These are phyloP conservation scores for Alternaria alternata DNA, from an alignment of 2,329 filamentous ascomycete species.

Conservation along the genomic window DNA sequence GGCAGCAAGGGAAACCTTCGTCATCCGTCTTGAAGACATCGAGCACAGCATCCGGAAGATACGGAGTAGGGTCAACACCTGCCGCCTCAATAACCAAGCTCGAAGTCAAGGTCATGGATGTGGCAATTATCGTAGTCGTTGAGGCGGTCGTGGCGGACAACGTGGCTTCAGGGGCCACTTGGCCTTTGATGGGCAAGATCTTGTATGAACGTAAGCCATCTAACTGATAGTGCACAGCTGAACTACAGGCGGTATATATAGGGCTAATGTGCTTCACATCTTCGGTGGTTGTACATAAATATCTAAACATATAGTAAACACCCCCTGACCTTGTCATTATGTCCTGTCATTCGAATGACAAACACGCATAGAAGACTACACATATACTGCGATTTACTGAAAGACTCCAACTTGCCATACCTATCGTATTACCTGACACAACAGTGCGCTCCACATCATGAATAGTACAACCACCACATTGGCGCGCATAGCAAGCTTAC, in stretches of 20 bases:
- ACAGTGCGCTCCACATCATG: not conserved
- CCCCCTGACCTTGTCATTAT: not conserved
- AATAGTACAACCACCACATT: not conserved
- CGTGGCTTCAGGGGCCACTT: not conserved
- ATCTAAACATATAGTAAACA: not conserved
- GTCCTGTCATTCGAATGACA: not conserved
- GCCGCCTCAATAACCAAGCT: not conserved
- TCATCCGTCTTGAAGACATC: slow-evolving; percentile 3
- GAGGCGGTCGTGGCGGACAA: not conserved
- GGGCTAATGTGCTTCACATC: not conserved
- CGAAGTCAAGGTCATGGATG: not conserved
- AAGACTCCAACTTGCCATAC: not conserved
- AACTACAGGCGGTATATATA: not conserved
- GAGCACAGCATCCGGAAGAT: not conserved
- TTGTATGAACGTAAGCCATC: not conserved
- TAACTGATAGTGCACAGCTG: not conserved
- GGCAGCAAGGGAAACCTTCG: not conserved
- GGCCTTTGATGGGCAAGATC: not conserved
- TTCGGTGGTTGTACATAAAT: not conserved
- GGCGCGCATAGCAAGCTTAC: not conserved
- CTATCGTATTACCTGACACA: not conserved
- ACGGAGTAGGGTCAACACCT: not conserved
- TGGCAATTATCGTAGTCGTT: not conserved
- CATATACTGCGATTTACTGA: not conserved
- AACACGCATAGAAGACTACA: not conserved